A percentile compares a stretch with the other conserved stretches of the same genome.
Conservation (phyloP, 164 flowering plant species). For the Dillenia turbinata region DNA sequence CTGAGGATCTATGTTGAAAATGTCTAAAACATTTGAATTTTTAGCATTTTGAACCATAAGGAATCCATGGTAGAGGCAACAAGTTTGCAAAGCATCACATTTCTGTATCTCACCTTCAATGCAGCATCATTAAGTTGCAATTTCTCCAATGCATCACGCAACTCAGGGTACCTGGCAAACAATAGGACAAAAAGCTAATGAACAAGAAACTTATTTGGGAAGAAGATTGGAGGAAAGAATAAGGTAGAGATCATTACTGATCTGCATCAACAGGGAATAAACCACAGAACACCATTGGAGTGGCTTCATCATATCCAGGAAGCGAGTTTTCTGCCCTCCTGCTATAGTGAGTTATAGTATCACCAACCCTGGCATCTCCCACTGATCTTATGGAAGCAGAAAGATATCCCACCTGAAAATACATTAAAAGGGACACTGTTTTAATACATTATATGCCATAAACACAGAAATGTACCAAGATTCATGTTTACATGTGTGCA, state of each 20-base stretch:
- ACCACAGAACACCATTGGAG: conserved; percentile 99
- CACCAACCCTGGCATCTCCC: conserved; percentile 98
- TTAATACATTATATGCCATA: not conserved
- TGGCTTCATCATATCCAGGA: conserved; percentile 96
- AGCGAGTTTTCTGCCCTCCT: conserved; percentile 69
- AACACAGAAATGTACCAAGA: not conserved
- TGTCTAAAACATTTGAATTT: too few species aligned
- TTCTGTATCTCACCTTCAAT: conserved; percentile 48
- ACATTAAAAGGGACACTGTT: not conserved
- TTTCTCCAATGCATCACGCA: conserved; percentile 96
- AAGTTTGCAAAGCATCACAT: not conserved
- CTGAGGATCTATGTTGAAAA: too few species aligned
- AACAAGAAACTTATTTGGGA: not conserved
- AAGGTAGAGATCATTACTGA: conserved; percentile 49
- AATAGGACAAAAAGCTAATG: conserved; percentile 2
- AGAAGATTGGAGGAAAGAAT: not conserved
- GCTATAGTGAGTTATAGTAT: conserved; percentile 71
- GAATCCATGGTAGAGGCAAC: too few species aligned
- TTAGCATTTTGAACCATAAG: too few species aligned
- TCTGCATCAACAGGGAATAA: conserved; percentile 96
- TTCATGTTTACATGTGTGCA: not conserved
- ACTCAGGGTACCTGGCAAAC: conserved; percentile 65
- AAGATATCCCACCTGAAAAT: conserved; percentile 84
- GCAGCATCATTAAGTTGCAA: conserved; percentile 98
- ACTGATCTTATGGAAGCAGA: conserved; percentile 95